Evolutionary conservation across 2,329 filamentous ascomycete species (phyloP), one percentile per base, ranked within the genome.

Genomic region (Xylaria multiplex): DNA sequence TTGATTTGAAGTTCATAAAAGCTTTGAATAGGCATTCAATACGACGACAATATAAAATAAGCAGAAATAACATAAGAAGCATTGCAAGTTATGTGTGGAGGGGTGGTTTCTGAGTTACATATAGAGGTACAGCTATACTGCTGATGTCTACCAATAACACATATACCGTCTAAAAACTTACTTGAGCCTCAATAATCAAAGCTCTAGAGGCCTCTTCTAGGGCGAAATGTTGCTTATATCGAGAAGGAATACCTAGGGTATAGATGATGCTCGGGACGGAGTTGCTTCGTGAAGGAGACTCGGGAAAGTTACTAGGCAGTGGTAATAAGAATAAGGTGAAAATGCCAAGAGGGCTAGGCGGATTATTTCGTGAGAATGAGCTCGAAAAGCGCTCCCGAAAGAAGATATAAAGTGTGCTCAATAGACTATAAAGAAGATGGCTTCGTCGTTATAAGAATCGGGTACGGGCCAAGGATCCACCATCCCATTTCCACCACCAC

Each of bases 381-480:
- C 22, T 53, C 40, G 64, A 57, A 22, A 30, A 40, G 49, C 27
- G 45, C 43, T 35, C 64, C 19, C 46, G 53, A 59, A 22, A 13
- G 53, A 59, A 22, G n/a, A 48, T 24, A 42, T n/a, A 46, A 27
- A 59, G 43, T 46, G 35, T 24, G 42, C 9, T 43, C 42, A 57
- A 46, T 43, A 52, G 14, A 60, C 35, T 42, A 57, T 57, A 40
- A 8, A 52, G 16, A 27, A 46, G 55, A 60, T 52, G 27, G 45
- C 19, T 56, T 59, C 19, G 59, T 62, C 53, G 59, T 64, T 62
- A 66, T 59, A 66, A 68, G 62, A 68, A 68, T 69, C 65, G 65
- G 62, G 59, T 65, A 70, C 58, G 40, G 60, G 62, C 53, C 60
- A 52, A 52, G 66, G 60, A 66, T 70, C 65, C 64, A 66, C 68